These are phyloP conservation scores for Podaxis pistillaris DNA, from an alignment of 768 basidiomycete species.

Conservation along the genomic window DNA sequence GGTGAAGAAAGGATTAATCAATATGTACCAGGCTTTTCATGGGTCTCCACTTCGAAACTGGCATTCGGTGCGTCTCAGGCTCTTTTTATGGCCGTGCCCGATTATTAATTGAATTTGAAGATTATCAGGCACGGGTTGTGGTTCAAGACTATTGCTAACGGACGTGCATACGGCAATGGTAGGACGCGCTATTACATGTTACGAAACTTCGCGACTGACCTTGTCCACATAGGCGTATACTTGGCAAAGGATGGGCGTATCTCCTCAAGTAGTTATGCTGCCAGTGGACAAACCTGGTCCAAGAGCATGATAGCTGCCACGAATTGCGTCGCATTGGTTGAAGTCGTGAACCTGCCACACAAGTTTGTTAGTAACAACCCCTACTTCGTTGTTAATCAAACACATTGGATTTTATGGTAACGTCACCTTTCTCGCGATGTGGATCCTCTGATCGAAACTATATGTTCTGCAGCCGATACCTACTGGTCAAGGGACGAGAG, in stretches of 20 bases:
- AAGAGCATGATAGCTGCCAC: constrained; percentile 48
- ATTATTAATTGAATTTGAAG: constrained; percentile 27
- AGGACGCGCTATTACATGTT: constrained; percentile 13
- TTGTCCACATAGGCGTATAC: constrained; percentile 53
- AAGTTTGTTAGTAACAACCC: constrained; percentile 53
- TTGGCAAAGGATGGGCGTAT: constrained; percentile 56
- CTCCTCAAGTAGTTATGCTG: constrained; percentile 47
- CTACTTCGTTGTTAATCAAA: constrained; percentile 60
- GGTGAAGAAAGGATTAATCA: background rate
- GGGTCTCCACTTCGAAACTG: constrained; percentile 65
- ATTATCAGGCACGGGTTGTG: constrained; percentile 74
- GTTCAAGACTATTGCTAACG: constrained; percentile 54
- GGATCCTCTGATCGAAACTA: background rate
- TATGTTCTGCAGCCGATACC: constrained; percentile 47
- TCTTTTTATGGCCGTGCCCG: background rate
- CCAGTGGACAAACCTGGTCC: constrained; percentile 39
- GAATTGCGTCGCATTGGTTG: constrained; percentile 57
- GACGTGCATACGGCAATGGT: constrained; percentile 66
- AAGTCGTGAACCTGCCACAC: constrained; percentile 60
- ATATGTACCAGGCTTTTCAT: constrained; percentile 55
- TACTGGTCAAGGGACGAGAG: constrained; percentile 46
- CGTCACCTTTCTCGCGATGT: constrained; percentile 17
- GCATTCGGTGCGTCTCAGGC: constrained; percentile 53
- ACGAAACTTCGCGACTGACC: constrained; percentile 4
- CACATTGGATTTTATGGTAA: constrained; percentile 71